These are phyloP conservation scores for Mucor lusitanicus DNA, from an alignment of 371 early-diverging fungal species.

Conservation along the genomic window DNA sequence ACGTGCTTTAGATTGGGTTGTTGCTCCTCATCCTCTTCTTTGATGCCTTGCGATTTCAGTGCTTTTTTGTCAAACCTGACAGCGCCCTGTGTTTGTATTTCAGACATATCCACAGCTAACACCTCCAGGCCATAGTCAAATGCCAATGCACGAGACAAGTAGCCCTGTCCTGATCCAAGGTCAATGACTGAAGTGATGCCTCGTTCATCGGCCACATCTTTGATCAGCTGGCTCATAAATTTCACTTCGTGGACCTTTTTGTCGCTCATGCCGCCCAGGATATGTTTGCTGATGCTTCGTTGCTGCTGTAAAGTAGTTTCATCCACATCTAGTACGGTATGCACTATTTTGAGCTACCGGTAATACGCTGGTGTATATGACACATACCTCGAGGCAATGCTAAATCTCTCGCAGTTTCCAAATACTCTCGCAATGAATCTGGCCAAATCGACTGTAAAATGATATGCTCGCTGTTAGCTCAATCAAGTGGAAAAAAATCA, in stretches of 20 bases:
- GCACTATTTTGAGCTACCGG: neutral
- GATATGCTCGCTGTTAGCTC: neutral
- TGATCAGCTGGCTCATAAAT: constrained; percentile 57
- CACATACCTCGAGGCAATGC: constrained; percentile 20
- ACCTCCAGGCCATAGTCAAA: constrained; percentile 71
- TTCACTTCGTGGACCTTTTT: constrained; percentile 80
- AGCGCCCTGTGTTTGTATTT: constrained; percentile 81
- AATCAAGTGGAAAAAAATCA: neutral
- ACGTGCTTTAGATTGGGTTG: constrained; percentile 46
- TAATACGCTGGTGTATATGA: too few relatives aligned
- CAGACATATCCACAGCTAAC: constrained; percentile 78
- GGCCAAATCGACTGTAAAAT: constrained; percentile 23
- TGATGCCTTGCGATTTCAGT: constrained; percentile 22
- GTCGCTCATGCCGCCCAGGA: constrained; percentile 69
- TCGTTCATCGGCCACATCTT: constrained; percentile 42
- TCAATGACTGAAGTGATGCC: constrained; percentile 60
- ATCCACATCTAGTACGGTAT: neutral
- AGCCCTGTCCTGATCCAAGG: constrained; percentile 78
- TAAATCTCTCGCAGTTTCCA: constrained; percentile 15
- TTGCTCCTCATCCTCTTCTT: constrained; percentile 7
- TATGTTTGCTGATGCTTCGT: constrained; percentile 23
- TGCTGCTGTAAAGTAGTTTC: neutral
- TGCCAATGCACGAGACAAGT: constrained; percentile 74
- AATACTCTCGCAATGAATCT: constrained; percentile 15
- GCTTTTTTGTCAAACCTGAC: constrained; percentile 63